These are phyloP conservation scores for Cardamine chenopodiifolia DNA, from an alignment of 345 rosid species.

Conservation along the genomic window DNA sequence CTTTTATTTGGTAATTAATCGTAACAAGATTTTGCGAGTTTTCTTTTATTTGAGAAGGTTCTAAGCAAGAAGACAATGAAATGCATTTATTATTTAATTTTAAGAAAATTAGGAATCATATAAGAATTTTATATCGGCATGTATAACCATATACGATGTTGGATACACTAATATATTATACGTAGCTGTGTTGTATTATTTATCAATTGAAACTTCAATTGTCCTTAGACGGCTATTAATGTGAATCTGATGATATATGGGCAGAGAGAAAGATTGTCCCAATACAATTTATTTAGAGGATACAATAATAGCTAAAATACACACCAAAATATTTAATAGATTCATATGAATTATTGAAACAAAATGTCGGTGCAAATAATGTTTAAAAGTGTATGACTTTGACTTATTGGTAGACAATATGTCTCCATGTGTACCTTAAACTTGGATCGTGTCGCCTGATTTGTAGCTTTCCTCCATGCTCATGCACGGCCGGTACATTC, in stretches of 20 bases:
- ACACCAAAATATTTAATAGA: conserved; percentile 14
- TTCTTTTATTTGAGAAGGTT: conserved; percentile 25
- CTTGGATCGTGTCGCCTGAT: conserved; percentile 42
- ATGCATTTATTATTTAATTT: neutral
- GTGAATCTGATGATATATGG: conserved; percentile 38
- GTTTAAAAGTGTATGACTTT: conserved; percentile 10
- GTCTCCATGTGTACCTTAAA: conserved; percentile 34
- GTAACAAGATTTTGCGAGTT: neutral
- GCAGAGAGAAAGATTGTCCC: conserved; percentile 33
- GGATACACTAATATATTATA: neutral
- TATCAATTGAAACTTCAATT: neutral
- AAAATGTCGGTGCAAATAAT: conserved; percentile 7
- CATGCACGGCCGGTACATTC: conserved; percentile 32
- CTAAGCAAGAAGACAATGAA: conserved; percentile 20
- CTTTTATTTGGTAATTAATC: neutral
- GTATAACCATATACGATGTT: conserved; percentile 15
- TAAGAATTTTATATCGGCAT: conserved; percentile 17
- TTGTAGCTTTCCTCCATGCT: conserved; percentile 44
- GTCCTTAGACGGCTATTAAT: conserved; percentile 43
- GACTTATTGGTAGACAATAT: conserved; percentile 37
- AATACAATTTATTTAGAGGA: conserved; percentile 34
- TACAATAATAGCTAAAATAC: conserved; percentile 26
- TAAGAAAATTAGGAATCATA: conserved; percentile 7
- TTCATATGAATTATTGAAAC: conserved; percentile 21
- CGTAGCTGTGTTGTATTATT: conserved; percentile 9